Percentiles rank a stretch among this genome's conserved stretches.
phyloP scores from a whole-genome alignment of 1,284 basidiomycete species.

The Albatrellus sp. region DNA sequence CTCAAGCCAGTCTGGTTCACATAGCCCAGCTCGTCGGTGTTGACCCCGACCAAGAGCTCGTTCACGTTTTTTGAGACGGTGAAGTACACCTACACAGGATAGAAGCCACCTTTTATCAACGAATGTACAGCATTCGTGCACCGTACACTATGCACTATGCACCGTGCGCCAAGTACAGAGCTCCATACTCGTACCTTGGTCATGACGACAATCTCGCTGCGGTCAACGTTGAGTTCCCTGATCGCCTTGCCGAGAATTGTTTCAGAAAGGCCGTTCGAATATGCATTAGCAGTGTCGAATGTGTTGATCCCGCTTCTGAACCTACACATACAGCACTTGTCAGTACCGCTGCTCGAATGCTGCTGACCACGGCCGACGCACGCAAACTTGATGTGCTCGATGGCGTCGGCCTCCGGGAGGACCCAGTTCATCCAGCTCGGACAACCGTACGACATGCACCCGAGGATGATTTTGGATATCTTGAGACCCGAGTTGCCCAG shows the following conservation, averaged over 20 bases:
- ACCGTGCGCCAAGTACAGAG: not conserved
- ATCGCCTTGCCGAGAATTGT: constrained; percentile 70
- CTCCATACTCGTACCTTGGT: constrained; percentile 46
- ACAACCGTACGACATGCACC: constrained; percentile 26
- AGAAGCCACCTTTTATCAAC: not conserved
- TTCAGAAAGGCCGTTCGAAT: constrained; percentile 67
- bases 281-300: constrained; percentile 59
- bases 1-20: constrained; percentile 1
- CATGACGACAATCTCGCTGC: constrained; percentile 67
- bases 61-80: not conserved
- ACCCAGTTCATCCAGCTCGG: constrained; percentile 29
- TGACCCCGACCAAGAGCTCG: not conserved
- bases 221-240: constrained; percentile 55
- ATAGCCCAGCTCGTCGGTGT: constrained; percentile 1
- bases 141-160: not conserved
- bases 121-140: not conserved
- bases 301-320: constrained; percentile 45
- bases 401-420: constrained; percentile 40
- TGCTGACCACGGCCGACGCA: constrained; percentile 11
- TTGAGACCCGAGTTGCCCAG: constrained; percentile 8
- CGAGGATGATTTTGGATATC: constrained; percentile 18
- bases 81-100: not conserved
- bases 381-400: constrained; percentile 47
- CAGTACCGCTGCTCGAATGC: not conserved
- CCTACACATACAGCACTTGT: constrained; percentile 2